Percentiles rank a stretch among this genome's conserved stretches.
Evolutionary conservation across 495 filamentous ascomycete species (phyloP).

Genomic region (Tirmania nivea): DNA sequence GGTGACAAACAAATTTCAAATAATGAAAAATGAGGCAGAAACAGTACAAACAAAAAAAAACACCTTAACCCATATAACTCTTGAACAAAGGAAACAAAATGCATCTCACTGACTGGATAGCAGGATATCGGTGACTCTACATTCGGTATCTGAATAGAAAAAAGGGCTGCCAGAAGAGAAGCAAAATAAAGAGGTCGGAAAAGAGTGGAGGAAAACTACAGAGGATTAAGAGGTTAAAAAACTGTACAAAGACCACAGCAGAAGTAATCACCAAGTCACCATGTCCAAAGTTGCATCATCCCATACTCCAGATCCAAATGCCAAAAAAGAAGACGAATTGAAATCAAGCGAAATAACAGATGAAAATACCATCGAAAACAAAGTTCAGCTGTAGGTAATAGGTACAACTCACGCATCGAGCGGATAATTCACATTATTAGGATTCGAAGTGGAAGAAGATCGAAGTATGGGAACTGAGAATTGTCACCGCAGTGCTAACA

Average conservation of each 20-base stretch:
- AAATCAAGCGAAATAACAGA: not conserved
- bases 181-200: slow-evolving; percentile 1
- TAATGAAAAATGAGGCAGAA: too few species aligned
- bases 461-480: not conserved
- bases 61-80: not conserved
- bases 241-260: slow-evolving; percentile 3
- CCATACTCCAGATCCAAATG: slow-evolving; percentile 19
- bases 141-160: not conserved
- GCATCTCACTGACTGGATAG: too few species aligned
- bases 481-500: not conserved
- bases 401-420: not conserved
- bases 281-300: slow-evolving; percentile 20
- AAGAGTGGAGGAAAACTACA: slow-evolving; percentile 2
- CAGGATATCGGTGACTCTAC: too few species aligned
- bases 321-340: slow-evolving; percentile 13
- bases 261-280: slow-evolving; percentile 10
- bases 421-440: not conserved
- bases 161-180: slow-evolving; percentile 2
- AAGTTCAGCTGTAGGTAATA: not conserved
- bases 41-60: not conserved
- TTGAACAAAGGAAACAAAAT: not conserved
- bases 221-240: slow-evolving; percentile 1
- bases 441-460: not conserved
- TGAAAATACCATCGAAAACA: not conserved
- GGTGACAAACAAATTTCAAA: too few species aligned